Base-by-base conservation (phyloP, 106 monocot species). In the Apostasia shenzhenica region DNA sequence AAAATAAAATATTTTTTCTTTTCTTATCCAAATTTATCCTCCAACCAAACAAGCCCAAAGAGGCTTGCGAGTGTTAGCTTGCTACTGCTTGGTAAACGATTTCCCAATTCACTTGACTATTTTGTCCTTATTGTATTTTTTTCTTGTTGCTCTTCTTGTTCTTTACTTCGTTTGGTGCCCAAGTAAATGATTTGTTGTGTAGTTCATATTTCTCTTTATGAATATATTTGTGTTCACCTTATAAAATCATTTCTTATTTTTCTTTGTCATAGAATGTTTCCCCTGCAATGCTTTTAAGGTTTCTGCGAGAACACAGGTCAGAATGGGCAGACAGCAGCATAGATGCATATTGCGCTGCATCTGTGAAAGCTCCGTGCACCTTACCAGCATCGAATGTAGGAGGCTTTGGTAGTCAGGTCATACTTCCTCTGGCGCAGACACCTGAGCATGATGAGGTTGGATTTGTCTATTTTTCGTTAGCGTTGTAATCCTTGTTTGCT, bases 291-390 rank as follows among this genome's bases (percentile, higher is more conserved):
- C 90, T 90, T 41, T 13, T 86, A 53, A 74, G 68, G 48, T 90
- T 86, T 50, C 64, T 90, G 39, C 65, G 86, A 37, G 90, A 90
- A 51, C 90, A 90, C 46, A 75, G 90, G 45, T 90, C 90, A 42
- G 86, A 90, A 71, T 90, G 90, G 90, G 83, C 81, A 48, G 85
- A 86, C 75, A 74, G 70, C 73, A 86, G 68, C 57, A 77, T 90
- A 57, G 90, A 90, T 74, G 78, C 70, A 3, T 86, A 81, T 54
- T 81, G 71, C 75, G 75, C 90, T 72, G 70, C 85, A 54, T 66
- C 83, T 60, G 69, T 80, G 8, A 83, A 81, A 74, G 58, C 76
- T 40, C 71, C 78, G 8, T 79, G 81, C 58, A 60, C 70, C 68
- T 74, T 86, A 71, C 86, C 78, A 2, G 78, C 80, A 14, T 45